Evolutionary conservation across 345 rosid species (phyloP).

Genomic region (Sonneratia alba): DNA sequence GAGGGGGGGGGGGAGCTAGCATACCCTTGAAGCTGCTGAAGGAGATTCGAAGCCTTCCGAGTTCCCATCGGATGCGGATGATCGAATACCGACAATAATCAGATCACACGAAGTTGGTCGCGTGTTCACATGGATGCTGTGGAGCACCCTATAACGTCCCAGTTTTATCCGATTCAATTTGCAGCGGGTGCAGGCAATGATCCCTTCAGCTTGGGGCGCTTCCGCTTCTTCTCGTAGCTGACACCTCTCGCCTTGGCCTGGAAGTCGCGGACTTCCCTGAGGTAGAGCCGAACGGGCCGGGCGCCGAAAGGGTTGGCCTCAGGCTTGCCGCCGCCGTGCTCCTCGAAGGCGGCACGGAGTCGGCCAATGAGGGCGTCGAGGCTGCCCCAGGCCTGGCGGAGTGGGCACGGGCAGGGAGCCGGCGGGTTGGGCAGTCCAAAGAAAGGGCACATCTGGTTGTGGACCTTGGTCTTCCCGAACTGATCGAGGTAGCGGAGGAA

Average conservation of each 20-base stretch:
- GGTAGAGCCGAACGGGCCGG: constrained; percentile 53
- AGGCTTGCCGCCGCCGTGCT: constrained; percentile 48
- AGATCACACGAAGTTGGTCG: too few relatives aligned
- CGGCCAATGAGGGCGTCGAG: constrained; percentile 64
- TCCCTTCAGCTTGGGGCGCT: constrained; percentile 26
- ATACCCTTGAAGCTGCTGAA: too few relatives aligned
- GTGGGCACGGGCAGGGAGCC: constrained; percentile 65
- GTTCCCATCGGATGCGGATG: too few relatives aligned
- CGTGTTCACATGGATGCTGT: too few relatives aligned
- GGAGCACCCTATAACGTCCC: too few relatives aligned
- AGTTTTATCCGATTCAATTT: background rate
- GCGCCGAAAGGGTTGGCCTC: constrained; percentile 64
- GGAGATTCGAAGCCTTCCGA: too few relatives aligned
- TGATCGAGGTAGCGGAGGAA: constrained; percentile 68
- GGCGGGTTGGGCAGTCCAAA: constrained; percentile 61
- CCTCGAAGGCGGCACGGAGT: constrained; percentile 62
- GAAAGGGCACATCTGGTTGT: constrained; percentile 50
- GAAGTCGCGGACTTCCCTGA: constrained; percentile 58
- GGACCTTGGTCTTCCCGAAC: constrained; percentile 65
- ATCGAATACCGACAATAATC: too few relatives aligned
- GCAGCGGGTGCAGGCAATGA: background rate
- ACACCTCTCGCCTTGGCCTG: constrained; percentile 67
- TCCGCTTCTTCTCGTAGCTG: constrained; percentile 66
- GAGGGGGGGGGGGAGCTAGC: too few relatives aligned
- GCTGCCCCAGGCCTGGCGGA: constrained; percentile 73